phyloP scores from a whole-genome alignment of 805 yeast species.

The Wickerhamiella shivajii region DNA sequence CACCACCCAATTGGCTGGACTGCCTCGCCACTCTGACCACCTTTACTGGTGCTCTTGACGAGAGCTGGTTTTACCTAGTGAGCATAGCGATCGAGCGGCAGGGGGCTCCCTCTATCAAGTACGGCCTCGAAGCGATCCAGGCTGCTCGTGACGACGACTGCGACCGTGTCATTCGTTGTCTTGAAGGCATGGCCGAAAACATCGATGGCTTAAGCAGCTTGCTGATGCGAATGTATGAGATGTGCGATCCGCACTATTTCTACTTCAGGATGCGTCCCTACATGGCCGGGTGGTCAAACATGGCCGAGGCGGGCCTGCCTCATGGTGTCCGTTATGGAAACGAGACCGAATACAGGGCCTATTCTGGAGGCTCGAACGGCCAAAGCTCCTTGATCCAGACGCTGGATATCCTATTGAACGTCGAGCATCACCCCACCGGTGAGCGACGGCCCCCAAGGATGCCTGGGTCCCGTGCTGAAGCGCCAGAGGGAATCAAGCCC shows the following conservation, averaged over 20 bases:
- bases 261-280: conserved; percentile 77
- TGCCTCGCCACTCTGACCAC: conserved; percentile 59
- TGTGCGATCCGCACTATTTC: conserved; percentile 89
- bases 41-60: conserved; percentile 82
- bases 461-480: conserved; percentile 10
- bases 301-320: conserved; percentile 73
- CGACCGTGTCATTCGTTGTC: conserved; percentile 28
- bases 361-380: conserved; percentile 88
- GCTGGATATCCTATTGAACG: conserved; percentile 59
- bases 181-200: conserved; percentile 56
- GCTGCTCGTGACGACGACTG: conserved; percentile 37
- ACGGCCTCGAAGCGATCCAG: conserved; percentile 54
- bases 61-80: conserved; percentile 84
- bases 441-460: conserved; percentile 25
- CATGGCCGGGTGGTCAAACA: conserved; percentile 87
- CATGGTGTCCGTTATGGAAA: conserved; percentile 68
- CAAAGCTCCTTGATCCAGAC: conserved; percentile 84
- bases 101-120: conserved; percentile 56
- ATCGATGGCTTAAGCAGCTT: conserved; percentile 62
- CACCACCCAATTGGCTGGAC: conserved; percentile 10
- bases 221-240: conserved; percentile 72
- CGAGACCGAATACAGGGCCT: conserved; percentile 38
- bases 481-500: conserved; percentile 6
- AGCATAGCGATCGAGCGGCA: conserved; percentile 73
- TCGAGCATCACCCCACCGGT: conserved; percentile 71